Evolutionary conservation across 1,139 yeast genomes (phyloP), one percentile per base, ranked within the genome.

Genomic region (Maudiozyma humilis): DNA sequence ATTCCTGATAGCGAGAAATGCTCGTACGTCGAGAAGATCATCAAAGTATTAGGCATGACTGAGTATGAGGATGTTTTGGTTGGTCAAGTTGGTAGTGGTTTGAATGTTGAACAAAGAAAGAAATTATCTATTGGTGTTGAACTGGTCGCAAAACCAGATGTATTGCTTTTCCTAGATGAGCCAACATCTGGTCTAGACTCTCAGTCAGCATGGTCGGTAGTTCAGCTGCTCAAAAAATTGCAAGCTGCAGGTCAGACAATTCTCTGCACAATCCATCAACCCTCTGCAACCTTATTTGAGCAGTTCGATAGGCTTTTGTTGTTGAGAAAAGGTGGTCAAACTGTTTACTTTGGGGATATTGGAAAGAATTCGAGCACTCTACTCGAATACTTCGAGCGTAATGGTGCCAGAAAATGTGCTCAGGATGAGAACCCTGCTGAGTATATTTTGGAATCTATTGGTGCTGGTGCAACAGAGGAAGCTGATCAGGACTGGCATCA

Each of bases 41-140:
- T 76, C 46, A 63, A 65, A 19, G 66, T 75, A 27, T 64, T 76
- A 47, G 72, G 70, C 46, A 76, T 76, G 81, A 64, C 61, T 19
- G 69, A 66, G 19, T 76, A 75, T 57, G 74, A 78, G 7, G 79
- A 76, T 50, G 77, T 80, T 13, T 57, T 76, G 40, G 79, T 75
- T 46, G 81, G 81, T 48, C 64, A 62, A 18, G 55, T 69, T 20
- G 80, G 80, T 41, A 65, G 64, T 50, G 81, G 81, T 44, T 65
- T 76, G 45, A 78, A 76, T 53, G 82, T 78, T 34, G 82, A 78
- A 54, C 83, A 78, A 62, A 66, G 80, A 50, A 77, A 77, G 62
- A 76, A 75, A 58, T 64, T 77, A 43, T 73, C 81, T 2, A 78
- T 79, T 62, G 84, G 75, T 48, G 73, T 72, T 23, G 78, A 73